Evolutionary conservation across 2,329 filamentous ascomycete genomes (phyloP).

Genomic region (Cladophialophora carrionii): DNA sequence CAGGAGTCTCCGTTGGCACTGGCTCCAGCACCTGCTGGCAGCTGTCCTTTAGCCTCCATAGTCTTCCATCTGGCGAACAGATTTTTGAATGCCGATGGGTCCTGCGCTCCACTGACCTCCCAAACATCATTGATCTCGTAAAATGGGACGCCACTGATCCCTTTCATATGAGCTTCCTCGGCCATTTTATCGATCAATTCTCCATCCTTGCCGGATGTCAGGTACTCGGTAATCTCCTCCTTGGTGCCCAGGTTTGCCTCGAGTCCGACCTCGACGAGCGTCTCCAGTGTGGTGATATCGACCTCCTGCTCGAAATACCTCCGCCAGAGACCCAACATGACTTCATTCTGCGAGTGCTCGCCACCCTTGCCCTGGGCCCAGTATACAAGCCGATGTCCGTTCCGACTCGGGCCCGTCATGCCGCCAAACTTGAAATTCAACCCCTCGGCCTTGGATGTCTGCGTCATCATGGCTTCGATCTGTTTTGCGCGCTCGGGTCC

Average conservation of each 20-base stretch:
- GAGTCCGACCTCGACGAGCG: constrained; percentile 58
- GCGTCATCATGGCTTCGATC: constrained; percentile 61
- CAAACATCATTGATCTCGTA: constrained; percentile 69
- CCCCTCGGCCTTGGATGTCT: constrained; percentile 66
- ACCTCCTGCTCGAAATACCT: constrained; percentile 68
- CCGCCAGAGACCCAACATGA: constrained; percentile 66
- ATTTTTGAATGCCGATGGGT: constrained; percentile 67
- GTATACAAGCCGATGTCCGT: constrained; percentile 77
- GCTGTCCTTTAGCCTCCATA: constrained; percentile 39
- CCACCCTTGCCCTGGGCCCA: constrained; percentile 62
- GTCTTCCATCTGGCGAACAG: constrained; percentile 66
- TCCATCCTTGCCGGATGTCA: constrained; percentile 60
- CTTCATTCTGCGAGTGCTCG: constrained; percentile 58
- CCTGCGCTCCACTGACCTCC: constrained; percentile 72
- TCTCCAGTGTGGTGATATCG: constrained; percentile 63
- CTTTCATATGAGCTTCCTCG: constrained; percentile 53
- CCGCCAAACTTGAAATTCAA: constrained; percentile 75
- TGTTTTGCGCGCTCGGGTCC: constrained; percentile 62
- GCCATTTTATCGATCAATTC: constrained; percentile 63
- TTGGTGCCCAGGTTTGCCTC: constrained; percentile 51
- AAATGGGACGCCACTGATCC: constrained; percentile 71
- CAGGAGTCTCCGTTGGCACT: constrained; percentile 23
- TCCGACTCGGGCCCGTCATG: constrained; percentile 73
- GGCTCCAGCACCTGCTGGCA: constrained; percentile 4
- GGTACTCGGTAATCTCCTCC: constrained; percentile 58